Evolutionary conservation across 2,329 filamentous ascomycete species (phyloP), one percentile per base, ranked within the genome.

Genomic region (Xylaria sp.): DNA sequence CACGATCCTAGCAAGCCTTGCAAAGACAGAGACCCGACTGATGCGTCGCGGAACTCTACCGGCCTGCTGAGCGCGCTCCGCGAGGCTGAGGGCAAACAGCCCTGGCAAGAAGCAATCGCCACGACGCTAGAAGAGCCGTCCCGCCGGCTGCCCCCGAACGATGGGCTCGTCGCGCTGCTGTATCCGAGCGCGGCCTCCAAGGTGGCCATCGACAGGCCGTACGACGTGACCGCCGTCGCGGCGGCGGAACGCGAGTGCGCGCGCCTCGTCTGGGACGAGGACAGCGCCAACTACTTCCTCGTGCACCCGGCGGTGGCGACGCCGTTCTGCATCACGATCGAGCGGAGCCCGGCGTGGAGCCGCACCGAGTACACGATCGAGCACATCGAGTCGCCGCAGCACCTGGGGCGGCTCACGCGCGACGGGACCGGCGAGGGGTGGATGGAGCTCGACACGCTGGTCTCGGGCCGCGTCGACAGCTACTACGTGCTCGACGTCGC

Each of bases 171-270:
- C 5, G 90, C 92, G 1, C 82, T 90, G 0, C 84, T 92, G 14
- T 92, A 92, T 79, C 92, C 92, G 1, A 81, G 83, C 1, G 87
- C 89, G 0, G 89, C 90, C 12, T 87, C 89, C 0, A 87, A 86
- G 53, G 85, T 89, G 78, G 90, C 88, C 1, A 81, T 89, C 1
- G 88, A 90, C 66, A 84, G 85, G 30, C 81, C 89, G 2, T 83
- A 86, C 51, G 88, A 92, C 75, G 82, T 85, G 1, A 82, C 85
- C 0, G 85, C 90, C 9, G 83, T 89, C 3, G 83, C 84, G 66
- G 86, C 89, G 39, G 91, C 91, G 0, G 88, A 92, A 76, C 85
- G 86, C 36, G 91, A 93, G 79, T 89, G 88, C 72, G 92, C 89
- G 27, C 85, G 89, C 2, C 85, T 94, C 1, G 88, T 92, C n/a